Conservation (phyloP, 139 green algal genomes). For the Picochlorum sp. region DNA sequence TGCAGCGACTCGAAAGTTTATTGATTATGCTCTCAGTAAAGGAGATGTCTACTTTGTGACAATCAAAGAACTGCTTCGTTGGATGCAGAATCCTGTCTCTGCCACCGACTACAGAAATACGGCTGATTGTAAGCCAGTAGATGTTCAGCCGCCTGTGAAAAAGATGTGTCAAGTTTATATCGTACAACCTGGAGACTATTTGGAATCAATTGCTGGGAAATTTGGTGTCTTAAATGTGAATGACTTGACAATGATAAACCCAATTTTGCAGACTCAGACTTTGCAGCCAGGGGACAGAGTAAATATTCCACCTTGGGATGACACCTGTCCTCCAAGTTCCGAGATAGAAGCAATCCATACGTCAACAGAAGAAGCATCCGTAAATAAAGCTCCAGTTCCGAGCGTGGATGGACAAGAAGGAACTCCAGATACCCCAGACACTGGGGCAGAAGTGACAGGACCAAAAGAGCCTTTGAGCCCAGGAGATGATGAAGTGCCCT, state of each 20-base stretch:
- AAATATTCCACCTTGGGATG: slow-evolving; percentile 22
- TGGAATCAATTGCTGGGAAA: slow-evolving; percentile 4
- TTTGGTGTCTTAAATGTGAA: slow-evolving; percentile 8
- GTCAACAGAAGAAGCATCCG: not conserved
- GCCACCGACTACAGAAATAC: slow-evolving; percentile 3
- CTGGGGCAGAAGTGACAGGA: not conserved
- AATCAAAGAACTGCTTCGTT: slow-evolving; percentile 18
- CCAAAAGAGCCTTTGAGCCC: too few relatives aligned
- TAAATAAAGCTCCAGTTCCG: not conserved
- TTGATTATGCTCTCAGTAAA: slow-evolving; percentile 20
- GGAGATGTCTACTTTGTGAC: slow-evolving; percentile 23
- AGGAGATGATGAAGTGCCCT: too few relatives aligned
- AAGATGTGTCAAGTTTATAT: slow-evolving; percentile 14
- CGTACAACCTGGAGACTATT: slow-evolving; percentile 16
- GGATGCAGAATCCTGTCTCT: slow-evolving; percentile 27
- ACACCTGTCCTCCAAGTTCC: slow-evolving; percentile 6
- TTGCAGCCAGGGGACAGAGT: slow-evolving; percentile 12
- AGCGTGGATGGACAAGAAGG: not conserved
- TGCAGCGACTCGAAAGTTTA: slow-evolving; percentile 3
- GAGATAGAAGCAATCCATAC: not conserved
- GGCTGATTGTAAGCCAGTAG: slow-evolving; percentile 10
- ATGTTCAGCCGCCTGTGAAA: not conserved
- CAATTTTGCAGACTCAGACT: not conserved
- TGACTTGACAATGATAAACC: slow-evolving; percentile 17
- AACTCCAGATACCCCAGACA: not conserved